Evolutionary conservation across 192 early-diverging fungal species (phyloP), one percentile per base, ranked within the genome.

Genomic region (Funneliformis geosporum): DNA sequence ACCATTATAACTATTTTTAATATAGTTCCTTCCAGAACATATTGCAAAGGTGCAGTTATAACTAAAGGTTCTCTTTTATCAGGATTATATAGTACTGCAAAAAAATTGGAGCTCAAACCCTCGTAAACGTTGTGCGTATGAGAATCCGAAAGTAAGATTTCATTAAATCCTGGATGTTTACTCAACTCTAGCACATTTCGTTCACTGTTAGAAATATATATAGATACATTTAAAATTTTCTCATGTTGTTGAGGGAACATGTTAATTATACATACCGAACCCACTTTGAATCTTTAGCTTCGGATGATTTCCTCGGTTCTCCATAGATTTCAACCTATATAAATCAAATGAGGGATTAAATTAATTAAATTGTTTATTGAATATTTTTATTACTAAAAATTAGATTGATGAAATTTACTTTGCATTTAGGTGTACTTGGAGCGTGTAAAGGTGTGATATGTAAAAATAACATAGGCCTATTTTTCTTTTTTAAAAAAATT

Each of bases 241-340:
- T 38, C 10, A 21, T 25, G 7, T 2, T 23, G 50, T 42, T 50
- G 25, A 8, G 46, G 39, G 47, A 8, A 18, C 5, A 33, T 12
- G 27, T 18, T 23, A 23, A 18, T 21, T 50, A 28, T 46, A 46
- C 65, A 43, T 86, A 91, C 89, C 83, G 78, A 40, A 92, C 84
- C 93, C 93, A 94, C 75, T 91, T 85, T 2, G 93, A 92, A 80
- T 94, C 91, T 79, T 94, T 94, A n/a, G 88, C 86, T 25, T 75
- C 73, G 0, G 93, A 87, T 21, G 80, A 66, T 0, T 82, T 82
- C 60, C 93, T 80, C 12, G 89, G 89, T 12, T 87, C 73, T 46
- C 90, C 90, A 60, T 86, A 83, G 10, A 92, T 50, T 18, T 86
- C 80, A 4, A 93, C 89, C 62, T 87, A 3, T 79, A 75, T 18